Conservation (phyloP, 306 rosid species). For the Acacia confusa region DNA sequence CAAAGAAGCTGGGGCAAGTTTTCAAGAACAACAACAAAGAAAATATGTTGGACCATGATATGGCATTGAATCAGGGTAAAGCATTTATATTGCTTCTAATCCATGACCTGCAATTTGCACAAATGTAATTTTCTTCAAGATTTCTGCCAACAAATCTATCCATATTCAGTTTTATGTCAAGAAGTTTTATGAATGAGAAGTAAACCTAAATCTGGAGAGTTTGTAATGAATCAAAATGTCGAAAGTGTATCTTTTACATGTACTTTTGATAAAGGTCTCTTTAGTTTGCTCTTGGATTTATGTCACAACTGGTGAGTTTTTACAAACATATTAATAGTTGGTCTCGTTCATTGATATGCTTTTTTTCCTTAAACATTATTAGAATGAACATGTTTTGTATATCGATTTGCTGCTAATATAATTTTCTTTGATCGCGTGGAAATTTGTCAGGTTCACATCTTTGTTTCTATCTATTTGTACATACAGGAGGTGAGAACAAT, state of each 20-base stretch:
- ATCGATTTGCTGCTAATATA: neutral
- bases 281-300: neutral
- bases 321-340: neutral
- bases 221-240: neutral
- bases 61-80: constrained; percentile 29
- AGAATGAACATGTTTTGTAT: neutral
- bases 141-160: constrained; percentile 6
- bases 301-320: neutral
- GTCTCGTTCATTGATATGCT: neutral
- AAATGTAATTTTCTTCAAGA: constrained; percentile 5
- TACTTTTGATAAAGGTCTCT: neutral
- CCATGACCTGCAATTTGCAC: constrained; percentile 6
- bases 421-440: constrained; percentile 1
- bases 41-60: constrained; percentile 24
- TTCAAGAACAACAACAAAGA: constrained; percentile 34
- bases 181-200: neutral
- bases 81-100: constrained; percentile 3
- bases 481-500: constrained; percentile 45
- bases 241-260: neutral
- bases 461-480: constrained; percentile 26
- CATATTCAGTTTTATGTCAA: neutral
- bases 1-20: constrained; percentile 38
- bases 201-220: neutral
- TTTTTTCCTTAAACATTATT: neutral
- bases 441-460: neutral